Percentiles rank a stretch among this genome's conserved stretches.
Conservation (phyloP, 2,329 filamentous ascomycete species). For the Hymenoscyphus infarciens region DNA sequence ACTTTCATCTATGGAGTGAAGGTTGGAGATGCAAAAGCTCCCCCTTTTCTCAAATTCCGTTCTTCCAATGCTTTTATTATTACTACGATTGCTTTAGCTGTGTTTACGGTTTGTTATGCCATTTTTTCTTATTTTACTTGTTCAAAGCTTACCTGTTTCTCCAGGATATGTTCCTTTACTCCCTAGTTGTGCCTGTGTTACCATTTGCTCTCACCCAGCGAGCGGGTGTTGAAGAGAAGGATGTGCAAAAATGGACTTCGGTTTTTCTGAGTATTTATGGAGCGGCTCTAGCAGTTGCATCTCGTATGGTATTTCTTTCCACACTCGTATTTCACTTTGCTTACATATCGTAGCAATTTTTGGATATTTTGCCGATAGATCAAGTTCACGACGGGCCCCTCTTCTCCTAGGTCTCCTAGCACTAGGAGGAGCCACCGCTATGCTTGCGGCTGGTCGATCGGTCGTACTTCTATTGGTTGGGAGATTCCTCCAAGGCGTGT, state of each 20-base stretch:
- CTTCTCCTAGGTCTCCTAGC: conserved; percentile 55
- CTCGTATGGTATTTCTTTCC: conserved; percentile 20
- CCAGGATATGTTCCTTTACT: conserved; percentile 58
- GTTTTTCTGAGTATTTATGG: conserved; percentile 71
- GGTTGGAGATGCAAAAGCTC: conserved; percentile 24
- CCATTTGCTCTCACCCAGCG: conserved; percentile 61
- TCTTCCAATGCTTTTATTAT: conserved; percentile 30
- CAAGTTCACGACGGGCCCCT: conserved; percentile 57
- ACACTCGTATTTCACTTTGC: conserved; percentile 22
- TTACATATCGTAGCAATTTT: conserved; percentile 31
- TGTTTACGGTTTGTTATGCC: conserved; percentile 25
- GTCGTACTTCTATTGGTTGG: conserved; percentile 60
- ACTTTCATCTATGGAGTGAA: conserved; percentile 29
- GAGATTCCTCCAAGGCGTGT: conserved; percentile 63
- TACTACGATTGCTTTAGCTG: conserved; percentile 26
- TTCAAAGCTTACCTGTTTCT: conserved; percentile 2
- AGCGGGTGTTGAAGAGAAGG: conserved; percentile 46
- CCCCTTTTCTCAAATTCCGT: conserved; percentile 26
- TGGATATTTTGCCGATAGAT: conserved; percentile 59
- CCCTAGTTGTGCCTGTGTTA: conserved; percentile 64
- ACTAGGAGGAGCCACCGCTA: conserved; percentile 52
- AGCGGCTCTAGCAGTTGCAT: conserved; percentile 57
- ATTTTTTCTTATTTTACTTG: not conserved
- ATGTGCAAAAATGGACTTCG: conserved; percentile 67
- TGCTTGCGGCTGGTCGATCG: conserved; percentile 62